phyloP scores from a whole-genome alignment of 192 early-diverging fungal species.

The Linnemannia schmuckeri region DNA sequence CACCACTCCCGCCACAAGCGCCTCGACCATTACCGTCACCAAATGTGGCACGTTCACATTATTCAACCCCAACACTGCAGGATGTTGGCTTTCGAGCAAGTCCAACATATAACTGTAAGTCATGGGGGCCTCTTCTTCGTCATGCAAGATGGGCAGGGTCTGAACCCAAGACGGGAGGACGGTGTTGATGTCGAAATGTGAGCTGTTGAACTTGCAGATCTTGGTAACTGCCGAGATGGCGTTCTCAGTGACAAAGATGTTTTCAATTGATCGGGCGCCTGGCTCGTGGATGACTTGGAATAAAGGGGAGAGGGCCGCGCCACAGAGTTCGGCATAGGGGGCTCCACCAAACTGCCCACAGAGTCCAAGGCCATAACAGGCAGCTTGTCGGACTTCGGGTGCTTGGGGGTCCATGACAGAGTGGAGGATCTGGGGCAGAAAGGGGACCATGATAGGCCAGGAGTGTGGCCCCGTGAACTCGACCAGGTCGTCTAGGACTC shows the following conservation, averaged over 20 bases:
- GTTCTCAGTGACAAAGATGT: constrained; percentile 93
- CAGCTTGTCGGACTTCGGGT: constrained; percentile 90
- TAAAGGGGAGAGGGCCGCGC: constrained; percentile 79
- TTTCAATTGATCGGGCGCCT: constrained; percentile 76
- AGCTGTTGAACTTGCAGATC: constrained; percentile 77
- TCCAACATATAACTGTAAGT: constrained; percentile 83
- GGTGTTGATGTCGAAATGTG: constrained; percentile 69
- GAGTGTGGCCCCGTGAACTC: constrained; percentile 89
- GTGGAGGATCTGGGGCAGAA: constrained; percentile 71
- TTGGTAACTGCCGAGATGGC: constrained; percentile 91
- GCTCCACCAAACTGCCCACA: constrained; percentile 90
- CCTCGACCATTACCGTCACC: constrained; percentile 69
- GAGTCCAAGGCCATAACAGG: constrained; percentile 93
- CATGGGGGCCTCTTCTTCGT: constrained; percentile 87
- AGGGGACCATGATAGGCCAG: constrained; percentile 75
- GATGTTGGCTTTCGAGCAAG: constrained; percentile 74
- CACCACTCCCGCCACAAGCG: constrained; percentile 63
- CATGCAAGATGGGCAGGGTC: constrained; percentile 86
- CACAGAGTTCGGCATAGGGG: constrained; percentile 78
- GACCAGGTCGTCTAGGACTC: constrained; percentile 91
- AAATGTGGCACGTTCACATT: constrained; percentile 71
- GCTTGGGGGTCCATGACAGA: constrained; percentile 60
- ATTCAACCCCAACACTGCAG: constrained; percentile 68
- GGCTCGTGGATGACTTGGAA: constrained; percentile 76
- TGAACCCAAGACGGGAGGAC: constrained; percentile 83